Conservation (phyloP, 441 rosid species). For the Isatis lusitanica region DNA sequence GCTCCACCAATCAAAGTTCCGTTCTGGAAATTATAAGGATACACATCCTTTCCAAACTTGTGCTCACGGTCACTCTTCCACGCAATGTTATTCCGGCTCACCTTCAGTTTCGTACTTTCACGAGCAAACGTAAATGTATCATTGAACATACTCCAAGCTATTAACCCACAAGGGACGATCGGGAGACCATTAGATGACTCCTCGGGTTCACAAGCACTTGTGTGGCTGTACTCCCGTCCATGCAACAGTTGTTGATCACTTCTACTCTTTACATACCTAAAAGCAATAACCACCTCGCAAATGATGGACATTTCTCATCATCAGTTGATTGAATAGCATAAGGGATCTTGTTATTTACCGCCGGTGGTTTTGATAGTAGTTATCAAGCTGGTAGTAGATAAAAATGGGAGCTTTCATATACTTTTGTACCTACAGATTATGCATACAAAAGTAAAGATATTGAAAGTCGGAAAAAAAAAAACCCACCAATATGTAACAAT, state of each 20-base stretch:
- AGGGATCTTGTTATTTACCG: conserved; percentile 43
- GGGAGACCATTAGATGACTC: conserved; percentile 63
- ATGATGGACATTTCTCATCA: conserved; percentile 3
- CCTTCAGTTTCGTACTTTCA: conserved; percentile 41
- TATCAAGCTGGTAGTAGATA: conserved; percentile 87
- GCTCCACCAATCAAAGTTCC: conserved; percentile 82
- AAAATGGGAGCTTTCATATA: conserved; percentile 84
- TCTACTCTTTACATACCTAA: conserved; percentile 91
- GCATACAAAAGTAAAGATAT: not conserved
- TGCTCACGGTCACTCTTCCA: conserved; percentile 84
- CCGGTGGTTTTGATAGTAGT: conserved; percentile 88
- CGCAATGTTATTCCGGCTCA: conserved; percentile 65
- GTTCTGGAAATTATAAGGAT: conserved; percentile 83
- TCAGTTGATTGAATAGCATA: conserved; percentile 3
- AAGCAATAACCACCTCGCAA: conserved; percentile 1
- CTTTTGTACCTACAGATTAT: conserved; percentile 57
- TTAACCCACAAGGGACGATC: conserved; percentile 82
- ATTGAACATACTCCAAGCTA: conserved; percentile 94
- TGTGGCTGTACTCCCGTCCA: conserved; percentile 49
- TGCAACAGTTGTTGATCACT: conserved; percentile 73
- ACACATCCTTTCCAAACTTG: conserved; percentile 82
- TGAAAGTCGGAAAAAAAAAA: not conserved
- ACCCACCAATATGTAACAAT: not conserved
- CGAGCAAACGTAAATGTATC: conserved; percentile 69
- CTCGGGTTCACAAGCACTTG: conserved; percentile 76